Evolutionary conservation across 2,329 filamentous ascomycete species (phyloP).

Genomic region (Colletotrichum chrysophilum): DNA sequence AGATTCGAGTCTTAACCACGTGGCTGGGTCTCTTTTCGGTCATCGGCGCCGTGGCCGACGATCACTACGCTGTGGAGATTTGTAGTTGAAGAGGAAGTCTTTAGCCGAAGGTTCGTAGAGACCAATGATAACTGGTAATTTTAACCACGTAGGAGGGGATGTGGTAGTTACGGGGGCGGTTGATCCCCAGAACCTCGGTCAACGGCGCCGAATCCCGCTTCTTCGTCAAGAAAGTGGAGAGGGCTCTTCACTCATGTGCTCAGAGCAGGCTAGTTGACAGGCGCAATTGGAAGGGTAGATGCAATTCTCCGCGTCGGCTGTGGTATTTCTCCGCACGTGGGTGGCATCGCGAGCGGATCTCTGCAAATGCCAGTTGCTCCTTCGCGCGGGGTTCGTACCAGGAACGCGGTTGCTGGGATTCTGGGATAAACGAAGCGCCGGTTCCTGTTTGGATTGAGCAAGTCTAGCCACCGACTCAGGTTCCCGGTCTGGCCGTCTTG

Average conservation of each 20-base stretch:
- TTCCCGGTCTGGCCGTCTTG: not conserved
- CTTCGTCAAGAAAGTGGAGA: not conserved
- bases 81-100: not conserved
- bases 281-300: not conserved
- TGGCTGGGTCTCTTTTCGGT: not conserved
- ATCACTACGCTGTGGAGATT: not conserved
- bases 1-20: no score
- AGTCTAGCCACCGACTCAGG: not conserved
- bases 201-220: not conserved
- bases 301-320: not conserved
- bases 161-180: not conserved
- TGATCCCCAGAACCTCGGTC: not conserved
- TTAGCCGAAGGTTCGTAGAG: not conserved
- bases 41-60: not conserved
- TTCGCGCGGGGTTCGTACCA: not conserved
- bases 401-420: not conserved
- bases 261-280: not conserved
- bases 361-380: not conserved
- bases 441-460: not conserved
- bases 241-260: accelerated
- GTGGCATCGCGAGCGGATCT: not conserved
- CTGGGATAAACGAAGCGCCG: not conserved
- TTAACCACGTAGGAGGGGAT: not conserved
- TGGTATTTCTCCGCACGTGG: not conserved
- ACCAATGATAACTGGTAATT: not conserved